Conservation (phyloP, 2,329 filamentous ascomycete species). For the Hypoxylon sp. region DNA sequence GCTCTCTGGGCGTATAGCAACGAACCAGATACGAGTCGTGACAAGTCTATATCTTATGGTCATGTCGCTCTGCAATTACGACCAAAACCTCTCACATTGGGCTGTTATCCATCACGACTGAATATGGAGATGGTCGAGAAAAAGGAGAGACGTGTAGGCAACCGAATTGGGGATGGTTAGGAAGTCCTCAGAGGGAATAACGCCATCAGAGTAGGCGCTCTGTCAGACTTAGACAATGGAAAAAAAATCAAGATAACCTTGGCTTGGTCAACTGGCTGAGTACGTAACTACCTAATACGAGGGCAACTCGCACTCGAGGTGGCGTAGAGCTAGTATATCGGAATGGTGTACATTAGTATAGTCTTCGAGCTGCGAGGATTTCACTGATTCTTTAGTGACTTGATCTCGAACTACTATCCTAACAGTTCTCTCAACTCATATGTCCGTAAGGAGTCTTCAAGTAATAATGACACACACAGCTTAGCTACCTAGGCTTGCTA, state of each 20-base stretch:
- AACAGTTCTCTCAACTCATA: too few relatives aligned
- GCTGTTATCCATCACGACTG: not conserved
- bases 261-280: not conserved
- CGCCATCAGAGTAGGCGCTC: too few relatives aligned
- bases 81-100: not conserved
- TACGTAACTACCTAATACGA: not conserved
- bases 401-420: too few relatives aligned
- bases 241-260: not conserved
- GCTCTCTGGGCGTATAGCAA: not conserved
- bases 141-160: not conserved
- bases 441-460: not conserved
- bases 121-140: not conserved
- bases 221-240: too few relatives aligned
- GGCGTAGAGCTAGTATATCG: not conserved
- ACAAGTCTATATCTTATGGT: not conserved
- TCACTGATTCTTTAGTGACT: not conserved
- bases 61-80: not conserved
- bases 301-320: not conserved
- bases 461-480: not conserved
- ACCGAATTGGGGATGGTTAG: not conserved
- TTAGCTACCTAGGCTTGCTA: not conserved
- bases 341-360: not conserved
- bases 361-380: not conserved
- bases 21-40: not conserved
- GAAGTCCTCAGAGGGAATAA: not conserved